Evolutionary conservation across 441 rosid genomes (phyloP), one percentile per base, ranked within the genome.

Genomic region (Pelargonium cotyledonis): DNA sequence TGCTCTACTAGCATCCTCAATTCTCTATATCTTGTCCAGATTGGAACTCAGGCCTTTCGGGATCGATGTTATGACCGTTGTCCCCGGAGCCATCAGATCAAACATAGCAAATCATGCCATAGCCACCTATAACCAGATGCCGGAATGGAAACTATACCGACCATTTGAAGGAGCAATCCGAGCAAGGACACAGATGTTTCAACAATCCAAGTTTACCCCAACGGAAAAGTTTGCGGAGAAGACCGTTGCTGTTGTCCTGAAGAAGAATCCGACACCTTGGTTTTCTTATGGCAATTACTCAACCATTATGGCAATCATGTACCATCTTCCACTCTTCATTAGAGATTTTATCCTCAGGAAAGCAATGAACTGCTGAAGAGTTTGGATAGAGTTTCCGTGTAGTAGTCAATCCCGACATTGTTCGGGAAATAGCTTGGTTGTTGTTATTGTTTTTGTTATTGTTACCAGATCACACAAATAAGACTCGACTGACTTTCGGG

Each of bases 11-110:
- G n/a, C n/a, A 8, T 46, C 9, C 11, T 46, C 9, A 46, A 8
- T 46, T 10, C 12, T 46, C 51, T 0, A 46, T 46, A 47, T 47
- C 53, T 47, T 11, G 40, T 68, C 80, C 79, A 90, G 98, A 78
- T 80, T 90, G 86, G 97, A 93, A 75, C 91, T 91, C 4, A 70
- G 79, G 63, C 93, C 84, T 46, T 81, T 93, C 14, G 98, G 98
- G 67, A 91, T 93, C 0, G 88, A 89, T 46, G 89, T 89, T 11
- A 73, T 91, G 72, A 85, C 76, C 57, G 92, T 94, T 31, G 92
- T 82, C 31, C 97, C 97, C 0, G 95, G 97, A 76, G 93, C 93
- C 21, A 66, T 91, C 67, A 82, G 71, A 69, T 86, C 97, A 14
- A 94, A 94, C 82, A 79, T 88, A n/a, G 95, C 86, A 57, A 83